These are phyloP conservation scores for Saksenaea vasiformis DNA, from an alignment of 371 early-diverging fungal genomes.

Conservation along the genomic window DNA sequence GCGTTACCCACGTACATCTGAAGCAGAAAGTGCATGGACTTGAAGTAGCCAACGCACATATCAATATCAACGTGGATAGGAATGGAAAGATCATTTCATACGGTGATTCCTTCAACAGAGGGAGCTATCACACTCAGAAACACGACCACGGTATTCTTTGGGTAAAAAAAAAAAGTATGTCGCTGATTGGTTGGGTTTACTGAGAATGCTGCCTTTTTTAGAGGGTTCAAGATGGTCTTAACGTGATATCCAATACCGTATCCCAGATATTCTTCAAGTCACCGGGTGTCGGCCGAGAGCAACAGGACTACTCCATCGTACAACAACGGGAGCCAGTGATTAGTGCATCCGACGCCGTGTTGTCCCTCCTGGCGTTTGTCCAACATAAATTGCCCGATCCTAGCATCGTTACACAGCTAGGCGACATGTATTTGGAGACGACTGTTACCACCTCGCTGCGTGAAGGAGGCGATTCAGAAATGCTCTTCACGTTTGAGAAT, in stretches of 20 bases:
- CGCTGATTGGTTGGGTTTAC: not conserved
- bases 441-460: not conserved
- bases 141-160: conserved; percentile 21
- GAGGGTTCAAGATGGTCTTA: conserved; percentile 25
- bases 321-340: conserved; percentile 18
- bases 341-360: conserved; percentile 27
- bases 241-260: conserved; percentile 20
- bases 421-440: not conserved
- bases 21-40: conserved; percentile 73
- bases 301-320: conserved; percentile 9
- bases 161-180: conserved; percentile 9
- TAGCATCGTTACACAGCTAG: conserved; percentile 6
- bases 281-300: not conserved
- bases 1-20: conserved; percentile 83
- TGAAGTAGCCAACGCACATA: conserved; percentile 79
- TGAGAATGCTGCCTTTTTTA: conserved; percentile 2
- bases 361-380: conserved; percentile 37
- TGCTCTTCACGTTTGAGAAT: conserved; percentile 25
- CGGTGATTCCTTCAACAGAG: conserved; percentile 70
- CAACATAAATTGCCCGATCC: conserved; percentile 29
- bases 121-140: conserved; percentile 9
- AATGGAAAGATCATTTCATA: conserved; percentile 71
- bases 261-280: conserved; percentile 26
- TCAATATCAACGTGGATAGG: conserved; percentile 79
- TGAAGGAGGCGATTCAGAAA: not conserved